Percentiles rank a stretch among this genome's conserved stretches.
Evolutionary conservation across 202 grass and related monocot species (phyloP).

Genomic region (Zizania palustris): DNA sequence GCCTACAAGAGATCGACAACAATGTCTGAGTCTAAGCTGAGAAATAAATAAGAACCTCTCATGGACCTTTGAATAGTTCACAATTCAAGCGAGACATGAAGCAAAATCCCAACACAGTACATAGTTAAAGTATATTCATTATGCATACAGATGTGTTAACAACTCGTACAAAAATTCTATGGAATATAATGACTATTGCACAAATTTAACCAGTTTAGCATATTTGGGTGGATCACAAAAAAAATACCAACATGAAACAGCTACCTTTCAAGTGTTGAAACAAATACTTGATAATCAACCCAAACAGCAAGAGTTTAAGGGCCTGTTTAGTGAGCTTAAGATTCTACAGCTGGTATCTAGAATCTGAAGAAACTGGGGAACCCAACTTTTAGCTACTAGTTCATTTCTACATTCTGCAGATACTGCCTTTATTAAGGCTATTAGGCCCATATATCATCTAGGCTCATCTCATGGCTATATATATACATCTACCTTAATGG

Average conservation of each 20-base stretch:
- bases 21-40: neutral
- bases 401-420: too few relatives aligned
- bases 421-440: too few relatives aligned
- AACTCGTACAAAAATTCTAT: neutral
- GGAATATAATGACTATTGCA: neutral
- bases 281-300: neutral
- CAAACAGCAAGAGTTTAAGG: neutral
- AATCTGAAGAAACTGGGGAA: too few relatives aligned
- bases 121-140: neutral
- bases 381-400: too few relatives aligned
- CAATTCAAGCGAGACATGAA: neutral
- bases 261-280: neutral
- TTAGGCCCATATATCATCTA: too few relatives aligned
- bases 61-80: neutral
- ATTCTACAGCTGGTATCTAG: too few relatives aligned
- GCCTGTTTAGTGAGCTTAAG: too few relatives aligned
- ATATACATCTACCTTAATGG: too few relatives aligned
- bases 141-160: neutral
- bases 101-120: neutral
- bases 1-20: slow-evolving; percentile 49
- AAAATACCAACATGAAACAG: neutral
- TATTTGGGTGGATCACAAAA: neutral
- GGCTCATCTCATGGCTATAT: too few relatives aligned
- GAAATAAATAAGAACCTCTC: neutral
- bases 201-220: neutral